These are phyloP conservation scores for Taiwanofungus camphoratus DNA, from an alignment of 1,284 basidiomycete species.

Conservation along the genomic window DNA sequence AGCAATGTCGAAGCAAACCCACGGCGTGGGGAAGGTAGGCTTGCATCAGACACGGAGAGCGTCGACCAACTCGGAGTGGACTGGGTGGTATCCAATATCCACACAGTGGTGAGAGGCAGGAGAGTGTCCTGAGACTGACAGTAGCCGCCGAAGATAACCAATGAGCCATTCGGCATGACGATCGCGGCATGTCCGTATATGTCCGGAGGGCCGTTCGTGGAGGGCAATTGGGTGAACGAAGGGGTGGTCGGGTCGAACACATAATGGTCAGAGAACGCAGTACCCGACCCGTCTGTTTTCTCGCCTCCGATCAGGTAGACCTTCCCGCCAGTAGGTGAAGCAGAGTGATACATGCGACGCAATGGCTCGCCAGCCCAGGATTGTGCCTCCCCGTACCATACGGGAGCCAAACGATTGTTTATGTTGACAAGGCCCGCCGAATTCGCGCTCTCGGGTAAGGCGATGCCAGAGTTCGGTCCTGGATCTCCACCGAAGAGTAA, in stretches of 20 bases:
- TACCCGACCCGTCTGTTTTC: constrained; percentile 69
- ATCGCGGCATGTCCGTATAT: constrained; percentile 69
- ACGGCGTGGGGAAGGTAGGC: constrained; percentile 56
- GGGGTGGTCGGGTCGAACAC: constrained; percentile 49
- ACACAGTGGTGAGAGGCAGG: constrained; percentile 54
- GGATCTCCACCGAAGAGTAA: constrained; percentile 75
- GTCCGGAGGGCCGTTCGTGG: constrained; percentile 53
- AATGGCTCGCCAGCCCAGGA: constrained; percentile 65
- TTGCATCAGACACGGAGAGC: constrained; percentile 32
- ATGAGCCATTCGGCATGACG: constrained; percentile 57
- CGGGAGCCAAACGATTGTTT: background rate
- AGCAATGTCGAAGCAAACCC: constrained; percentile 60
- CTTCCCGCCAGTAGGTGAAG: constrained; percentile 40
- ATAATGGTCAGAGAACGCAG: constrained; percentile 58
- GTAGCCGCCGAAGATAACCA: constrained; percentile 77
- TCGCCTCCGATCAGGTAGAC: constrained; percentile 74
- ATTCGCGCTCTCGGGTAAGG: constrained; percentile 49
- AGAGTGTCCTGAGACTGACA: constrained; percentile 43
- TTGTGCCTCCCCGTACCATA: constrained; percentile 28
- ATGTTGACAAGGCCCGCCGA: constrained; percentile 45
- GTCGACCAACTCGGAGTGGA: constrained; percentile 46
- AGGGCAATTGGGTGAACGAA: constrained; percentile 51
- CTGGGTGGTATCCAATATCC: constrained; percentile 57
- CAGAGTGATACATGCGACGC: constrained; percentile 68
- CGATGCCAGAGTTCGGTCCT: constrained; percentile 49